These are phyloP conservation scores for Kodamaea kakaduensis DNA, from an alignment of 805 yeast genomes.

Conservation along the genomic window DNA sequence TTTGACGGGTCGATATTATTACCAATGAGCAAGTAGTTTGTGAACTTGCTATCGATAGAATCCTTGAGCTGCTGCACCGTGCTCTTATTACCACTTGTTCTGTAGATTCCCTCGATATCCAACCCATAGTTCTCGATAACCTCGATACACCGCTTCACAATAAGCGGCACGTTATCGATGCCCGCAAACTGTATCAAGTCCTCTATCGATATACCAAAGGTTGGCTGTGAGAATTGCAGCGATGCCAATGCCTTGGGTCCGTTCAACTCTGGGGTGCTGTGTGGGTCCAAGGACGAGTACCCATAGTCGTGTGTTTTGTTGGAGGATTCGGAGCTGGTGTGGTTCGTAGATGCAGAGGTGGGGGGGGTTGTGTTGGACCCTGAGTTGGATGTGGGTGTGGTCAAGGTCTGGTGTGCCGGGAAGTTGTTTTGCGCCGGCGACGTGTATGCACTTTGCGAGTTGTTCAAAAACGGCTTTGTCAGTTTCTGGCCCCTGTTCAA, in stretches of 20 bases:
- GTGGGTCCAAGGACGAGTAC: conserved; percentile 33
- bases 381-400: conserved; percentile 1
- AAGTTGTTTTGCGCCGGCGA: neutral
- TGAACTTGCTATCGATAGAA: conserved; percentile 71
- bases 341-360: neutral
- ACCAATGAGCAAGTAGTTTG: conserved; percentile 47
- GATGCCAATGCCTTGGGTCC: conserved; percentile 31
- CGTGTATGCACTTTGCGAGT: conserved; percentile 2
- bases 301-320: conserved; percentile 6
- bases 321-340: neutral
- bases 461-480: conserved; percentile 33
- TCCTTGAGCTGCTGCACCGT: conserved; percentile 71
- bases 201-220: conserved; percentile 85
- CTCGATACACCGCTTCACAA: conserved; percentile 84
- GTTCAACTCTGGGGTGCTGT: conserved; percentile 29
- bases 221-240: conserved; percentile 31
- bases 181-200: conserved; percentile 69
- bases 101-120: conserved; percentile 83
- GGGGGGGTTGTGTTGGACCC: neutral
- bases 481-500: conserved; percentile 37
- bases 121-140: conserved; percentile 83
- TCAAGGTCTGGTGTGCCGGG: neutral
- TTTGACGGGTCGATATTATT: conserved; percentile 37
- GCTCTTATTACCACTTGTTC: conserved; percentile 74
- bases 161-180: conserved; percentile 86